Conservation (phyloP, 352 stramenopile genomes). For the Blastocystis sp. region DNA sequence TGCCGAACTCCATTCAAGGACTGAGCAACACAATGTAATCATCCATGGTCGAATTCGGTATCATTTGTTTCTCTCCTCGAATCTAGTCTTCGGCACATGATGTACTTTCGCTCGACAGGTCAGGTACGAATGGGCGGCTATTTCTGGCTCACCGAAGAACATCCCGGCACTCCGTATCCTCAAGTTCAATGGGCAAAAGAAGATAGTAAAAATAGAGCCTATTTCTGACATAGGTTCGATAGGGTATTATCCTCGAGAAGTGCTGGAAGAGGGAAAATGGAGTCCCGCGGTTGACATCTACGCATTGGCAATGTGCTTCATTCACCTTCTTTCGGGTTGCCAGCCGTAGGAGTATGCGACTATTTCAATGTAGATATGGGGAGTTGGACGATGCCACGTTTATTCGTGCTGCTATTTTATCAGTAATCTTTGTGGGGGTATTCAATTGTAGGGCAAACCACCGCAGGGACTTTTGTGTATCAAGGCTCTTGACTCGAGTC, state of each 20-base stretch:
- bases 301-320: slow-evolving; percentile 7
- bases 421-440: neutral
- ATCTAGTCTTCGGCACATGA: neutral
- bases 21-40: neutral
- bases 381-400: neutral
- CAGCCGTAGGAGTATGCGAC: neutral
- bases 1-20: slow-evolving; percentile 1
- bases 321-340: slow-evolving; percentile 31
- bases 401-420: neutral
- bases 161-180: neutral
- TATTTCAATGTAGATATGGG: neutral
- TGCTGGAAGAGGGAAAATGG: neutral
- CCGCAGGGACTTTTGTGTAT: neutral
- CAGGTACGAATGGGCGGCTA: slow-evolving; percentile 38
- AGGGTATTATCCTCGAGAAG: slow-evolving; percentile 20
- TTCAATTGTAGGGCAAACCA: neutral
- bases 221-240: neutral
- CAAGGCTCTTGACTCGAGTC: neutral
- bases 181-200: slow-evolving; percentile 39
- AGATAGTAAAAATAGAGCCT: neutral
- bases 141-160: slow-evolving; percentile 25
- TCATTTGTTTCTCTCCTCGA: neutral
- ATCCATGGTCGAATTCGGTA: slow-evolving; percentile 47
- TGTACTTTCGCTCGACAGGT: slow-evolving; percentile 25
- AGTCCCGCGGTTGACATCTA: slow-evolving; percentile 44